Conservation (phyloP, 1,284 basidiomycete genomes). For the Pseudozyma sp. region DNA sequence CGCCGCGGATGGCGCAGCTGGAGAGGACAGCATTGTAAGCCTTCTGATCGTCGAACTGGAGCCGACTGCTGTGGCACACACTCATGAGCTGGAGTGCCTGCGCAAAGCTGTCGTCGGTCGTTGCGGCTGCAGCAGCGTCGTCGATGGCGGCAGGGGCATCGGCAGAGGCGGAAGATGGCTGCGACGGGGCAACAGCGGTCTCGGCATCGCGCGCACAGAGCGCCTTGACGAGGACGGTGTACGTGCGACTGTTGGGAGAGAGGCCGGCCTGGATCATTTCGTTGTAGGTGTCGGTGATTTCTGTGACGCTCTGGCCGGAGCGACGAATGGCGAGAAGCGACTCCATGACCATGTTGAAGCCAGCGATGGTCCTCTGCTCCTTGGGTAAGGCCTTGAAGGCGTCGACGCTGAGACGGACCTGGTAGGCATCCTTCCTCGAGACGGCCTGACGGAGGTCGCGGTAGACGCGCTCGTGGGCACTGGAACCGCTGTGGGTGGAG, state of each 20-base stretch:
- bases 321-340: constrained; percentile 73
- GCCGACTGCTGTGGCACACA: constrained; percentile 67
- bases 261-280: constrained; percentile 78
- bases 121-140: neutral
- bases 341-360: constrained; percentile 78
- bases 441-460: constrained; percentile 16
- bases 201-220: constrained; percentile 81
- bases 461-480: constrained; percentile 30
- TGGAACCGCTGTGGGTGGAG: neutral
- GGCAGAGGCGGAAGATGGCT: neutral
- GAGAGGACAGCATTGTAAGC: constrained; percentile 76
- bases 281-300: constrained; percentile 80
- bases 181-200: constrained; percentile 44
- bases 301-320: constrained; percentile 74
- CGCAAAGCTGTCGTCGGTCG: constrained; percentile 67
- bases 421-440: constrained; percentile 17
- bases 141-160: neutral
- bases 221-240: constrained; percentile 77
- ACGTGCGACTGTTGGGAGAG: constrained; percentile 78
- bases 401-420: constrained; percentile 27
- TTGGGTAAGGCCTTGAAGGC: constrained; percentile 59
- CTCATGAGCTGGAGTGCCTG: constrained; percentile 74
- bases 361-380: constrained; percentile 53
- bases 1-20: constrained; percentile 75
- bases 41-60: constrained; percentile 68